Conservation (phyloP, 2,329 filamentous ascomycete genomes). For the Aureobasidium sp. region DNA sequence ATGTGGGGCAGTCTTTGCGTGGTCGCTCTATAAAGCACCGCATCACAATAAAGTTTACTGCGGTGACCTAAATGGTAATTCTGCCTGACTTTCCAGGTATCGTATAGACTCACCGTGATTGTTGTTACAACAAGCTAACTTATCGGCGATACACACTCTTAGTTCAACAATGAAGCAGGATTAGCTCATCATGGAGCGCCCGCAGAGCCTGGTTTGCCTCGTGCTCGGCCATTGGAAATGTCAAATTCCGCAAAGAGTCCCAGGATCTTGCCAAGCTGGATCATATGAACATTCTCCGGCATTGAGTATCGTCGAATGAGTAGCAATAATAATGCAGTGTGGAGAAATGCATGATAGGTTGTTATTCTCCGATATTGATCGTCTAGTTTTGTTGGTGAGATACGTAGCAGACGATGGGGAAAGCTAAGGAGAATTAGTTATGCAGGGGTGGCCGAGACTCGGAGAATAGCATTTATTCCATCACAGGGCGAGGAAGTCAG, state of each 20-base stretch:
- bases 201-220: too few species aligned
- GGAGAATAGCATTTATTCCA: not conserved
- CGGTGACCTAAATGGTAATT: not conserved
- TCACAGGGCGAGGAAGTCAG: too few species aligned
- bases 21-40: not conserved
- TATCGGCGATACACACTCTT: too few species aligned
- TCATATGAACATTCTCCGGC: too few species aligned
- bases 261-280: too few species aligned
- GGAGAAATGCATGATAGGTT: too few species aligned
- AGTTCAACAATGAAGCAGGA: too few species aligned
- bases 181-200: too few species aligned
- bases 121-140: too few species aligned
- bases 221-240: too few species aligned
- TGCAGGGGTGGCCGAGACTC: not conserved
- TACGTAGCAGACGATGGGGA: slow-evolving; percentile 1
- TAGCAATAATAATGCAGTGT: not conserved
- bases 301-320: not conserved
- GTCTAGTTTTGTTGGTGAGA: not conserved
- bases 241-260: too few species aligned
- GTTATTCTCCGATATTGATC: not conserved
- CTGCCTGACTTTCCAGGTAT: not conserved
- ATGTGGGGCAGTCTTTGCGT: not conserved
- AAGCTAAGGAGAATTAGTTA: not conserved
- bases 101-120: too few species aligned
- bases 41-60: not conserved